Conservation (phyloP, 129 eudicot genomes). For the Ambrosia trifida region DNA sequence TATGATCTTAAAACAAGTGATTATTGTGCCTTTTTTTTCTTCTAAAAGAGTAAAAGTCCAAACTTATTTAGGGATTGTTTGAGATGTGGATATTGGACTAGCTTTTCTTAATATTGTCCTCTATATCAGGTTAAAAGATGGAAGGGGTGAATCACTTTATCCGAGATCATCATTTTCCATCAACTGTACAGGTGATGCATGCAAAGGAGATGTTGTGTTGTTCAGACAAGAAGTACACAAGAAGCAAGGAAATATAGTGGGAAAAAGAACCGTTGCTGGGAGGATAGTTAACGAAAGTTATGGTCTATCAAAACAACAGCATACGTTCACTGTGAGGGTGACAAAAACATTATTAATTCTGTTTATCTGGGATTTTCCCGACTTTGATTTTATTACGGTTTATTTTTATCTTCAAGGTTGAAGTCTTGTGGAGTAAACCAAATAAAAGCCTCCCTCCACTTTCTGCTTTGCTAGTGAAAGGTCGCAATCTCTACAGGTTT, state of each 20-base stretch:
- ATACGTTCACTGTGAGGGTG: conserved; percentile 74
- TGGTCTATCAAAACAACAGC: conserved; percentile 82
- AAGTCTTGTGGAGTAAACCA: conserved; percentile 84
- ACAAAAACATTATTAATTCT: conserved; percentile 3
- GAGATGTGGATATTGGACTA: not conserved
- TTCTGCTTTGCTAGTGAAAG: conserved; percentile 74
- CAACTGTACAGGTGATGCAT: conserved; percentile 84
- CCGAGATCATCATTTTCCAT: conserved; percentile 77
- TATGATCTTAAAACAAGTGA: not conserved
- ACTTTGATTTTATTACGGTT: not conserved
- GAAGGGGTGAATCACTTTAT: conserved; percentile 62
- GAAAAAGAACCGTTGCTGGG: conserved; percentile 75
- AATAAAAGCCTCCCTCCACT: conserved; percentile 52
- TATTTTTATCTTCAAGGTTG: conserved; percentile 49
- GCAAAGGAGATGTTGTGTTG: conserved; percentile 84
- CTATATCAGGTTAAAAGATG: conserved; percentile 60
- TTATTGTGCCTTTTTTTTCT: not conserved
- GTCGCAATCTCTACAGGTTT: conserved; percentile 69
- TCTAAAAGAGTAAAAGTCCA: not conserved
- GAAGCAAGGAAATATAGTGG: conserved; percentile 46
- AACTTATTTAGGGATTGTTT: not conserved
- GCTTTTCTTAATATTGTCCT: not conserved
- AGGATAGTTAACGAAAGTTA: conserved; percentile 84
- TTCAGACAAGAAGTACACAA: conserved; percentile 68
- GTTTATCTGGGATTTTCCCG: not conserved